Percentiles rank a stretch among this genome's conserved stretches.
phyloP scores from a whole-genome alignment of 1,139 yeast genomes.

The Pichia sp. region DNA sequence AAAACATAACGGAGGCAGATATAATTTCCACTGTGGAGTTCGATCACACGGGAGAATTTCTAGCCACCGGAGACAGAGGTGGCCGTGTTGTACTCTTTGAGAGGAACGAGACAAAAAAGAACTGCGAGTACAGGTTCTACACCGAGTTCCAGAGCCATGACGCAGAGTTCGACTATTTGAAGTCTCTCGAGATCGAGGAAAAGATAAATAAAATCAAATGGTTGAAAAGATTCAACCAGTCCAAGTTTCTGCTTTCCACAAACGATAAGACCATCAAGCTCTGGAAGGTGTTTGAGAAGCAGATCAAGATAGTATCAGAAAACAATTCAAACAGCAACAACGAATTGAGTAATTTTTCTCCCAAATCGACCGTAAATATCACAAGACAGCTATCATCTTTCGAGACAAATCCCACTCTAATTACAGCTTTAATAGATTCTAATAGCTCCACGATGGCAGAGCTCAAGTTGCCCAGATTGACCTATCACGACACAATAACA shows the following conservation, averaged over 20 bases:
- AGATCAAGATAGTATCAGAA: slow-evolving; percentile 86
- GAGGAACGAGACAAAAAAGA: slow-evolving; percentile 72
- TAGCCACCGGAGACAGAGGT: slow-evolving; percentile 98
- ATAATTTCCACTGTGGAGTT: slow-evolving; percentile 96
- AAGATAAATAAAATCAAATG: slow-evolving; percentile 96
- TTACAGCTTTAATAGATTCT: slow-evolving; percentile 14
- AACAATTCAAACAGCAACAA: slow-evolving; percentile 54
- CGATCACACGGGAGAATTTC: slow-evolving; percentile 88
- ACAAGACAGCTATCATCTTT: slow-evolving; percentile 27
- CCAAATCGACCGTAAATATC: slow-evolving; percentile 19
- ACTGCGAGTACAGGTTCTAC: slow-evolving; percentile 91
- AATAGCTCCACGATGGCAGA: slow-evolving; percentile 20
- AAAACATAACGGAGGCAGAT: slow-evolving; percentile 94
- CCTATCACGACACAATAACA: slow-evolving; percentile 88
- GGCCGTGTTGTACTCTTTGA: slow-evolving; percentile 96
- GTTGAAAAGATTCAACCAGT: slow-evolving; percentile 83
- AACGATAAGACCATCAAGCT: slow-evolving; percentile 96
- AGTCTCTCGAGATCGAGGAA: slow-evolving; percentile 95
- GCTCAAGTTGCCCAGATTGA: slow-evolving; percentile 78
- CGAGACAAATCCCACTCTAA: slow-evolving; percentile 25
- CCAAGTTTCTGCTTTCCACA: slow-evolving; percentile 84
- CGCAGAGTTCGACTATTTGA: slow-evolving; percentile 95
- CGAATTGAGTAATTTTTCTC: slow-evolving; percentile 1
- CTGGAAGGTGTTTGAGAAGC: slow-evolving; percentile 94
- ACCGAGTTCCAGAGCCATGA: slow-evolving; percentile 98